Percentiles rank a stretch among this genome's conserved stretches.
Conservation (phyloP, 2,329 filamentous ascomycete genomes). For the Alternaria longipes region DNA sequence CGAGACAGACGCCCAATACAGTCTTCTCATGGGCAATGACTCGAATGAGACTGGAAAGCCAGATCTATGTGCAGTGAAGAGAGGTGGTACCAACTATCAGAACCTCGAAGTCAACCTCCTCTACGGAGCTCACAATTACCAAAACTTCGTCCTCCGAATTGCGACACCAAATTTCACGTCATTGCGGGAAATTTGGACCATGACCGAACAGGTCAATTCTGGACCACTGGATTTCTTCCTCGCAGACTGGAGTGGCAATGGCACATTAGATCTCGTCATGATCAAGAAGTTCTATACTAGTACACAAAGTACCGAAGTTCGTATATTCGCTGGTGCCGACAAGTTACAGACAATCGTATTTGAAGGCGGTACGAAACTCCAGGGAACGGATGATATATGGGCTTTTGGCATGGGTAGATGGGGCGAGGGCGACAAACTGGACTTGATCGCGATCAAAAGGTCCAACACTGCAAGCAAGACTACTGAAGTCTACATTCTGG, state of each 20-base stretch:
- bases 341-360: fast-evolving
- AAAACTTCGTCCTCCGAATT: fast-evolving
- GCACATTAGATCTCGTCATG: too few species aligned
- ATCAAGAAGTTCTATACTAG: too few species aligned
- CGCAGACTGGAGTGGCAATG: too few species aligned
- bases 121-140: neutral
- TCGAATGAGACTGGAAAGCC: neutral
- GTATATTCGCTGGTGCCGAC: neutral
- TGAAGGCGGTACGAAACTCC: fast-evolving
- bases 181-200: neutral
- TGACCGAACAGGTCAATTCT: fast-evolving
- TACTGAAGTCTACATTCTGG: neutral
- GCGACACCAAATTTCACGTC: neutral
- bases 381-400: fast-evolving
- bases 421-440: fast-evolving
- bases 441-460: fast-evolving
- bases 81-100: neutral
- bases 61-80: neutral
- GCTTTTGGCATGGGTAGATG: neutral
- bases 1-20: neutral
- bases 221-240: too few species aligned
- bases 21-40: neutral
- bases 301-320: too few species aligned
- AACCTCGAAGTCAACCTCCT: neutral
- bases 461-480: neutral